Base-by-base conservation (phyloP, 306 rosid genomes). In the Ziziphus jujuba region DNA sequence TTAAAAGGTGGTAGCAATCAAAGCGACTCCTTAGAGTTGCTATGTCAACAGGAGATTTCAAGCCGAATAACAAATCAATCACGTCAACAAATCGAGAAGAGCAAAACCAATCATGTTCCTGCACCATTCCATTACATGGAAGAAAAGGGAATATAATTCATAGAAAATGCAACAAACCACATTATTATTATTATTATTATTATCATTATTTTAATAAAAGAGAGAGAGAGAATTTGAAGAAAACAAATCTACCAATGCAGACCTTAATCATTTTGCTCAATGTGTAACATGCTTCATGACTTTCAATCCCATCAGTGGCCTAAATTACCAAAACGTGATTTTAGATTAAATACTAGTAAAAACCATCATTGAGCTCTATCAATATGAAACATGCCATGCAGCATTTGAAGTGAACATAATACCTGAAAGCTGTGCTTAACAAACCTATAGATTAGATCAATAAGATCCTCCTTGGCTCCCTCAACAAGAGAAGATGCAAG, bases 221-320 rank as follows among this genome's bases (percentile, higher is more conserved):
- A n/a, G n/a, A n/a, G n/a, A n/a, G n/a, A n/a, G n/a, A n/a, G n/a
- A n/a, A 11, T 3, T 19, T 64, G 25, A 65, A 23, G n/a, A 64
- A 50, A 47, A 45, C 23, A 36, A 23, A 69, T 31, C 23, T 23
- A 7, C 50, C 57, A 57, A 68, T 59, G 51, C 87, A 21, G 56
- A 90, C 98, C 97, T 88, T 79, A 60, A 90, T 75, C 78, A 93
- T 78, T 86, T 87, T 88, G 81, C 85, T 81, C 77, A 93, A 62
- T 47, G 90, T 77, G 61, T 75, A 61, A 78, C 90, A 93, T 43
- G 93, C 87, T 82, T 90, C 91, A 50, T 34, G 61, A 67, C 70
- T 81, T 62, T 72, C 73, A 50, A 75, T 74, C 69, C 72, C 96
- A 54, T 84, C 69, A 51, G 75, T 70, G 72, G 36, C 79, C 98